Conservation (phyloP, 495 filamentous ascomycete species). For the Trichoderma orchidacearum region DNA sequence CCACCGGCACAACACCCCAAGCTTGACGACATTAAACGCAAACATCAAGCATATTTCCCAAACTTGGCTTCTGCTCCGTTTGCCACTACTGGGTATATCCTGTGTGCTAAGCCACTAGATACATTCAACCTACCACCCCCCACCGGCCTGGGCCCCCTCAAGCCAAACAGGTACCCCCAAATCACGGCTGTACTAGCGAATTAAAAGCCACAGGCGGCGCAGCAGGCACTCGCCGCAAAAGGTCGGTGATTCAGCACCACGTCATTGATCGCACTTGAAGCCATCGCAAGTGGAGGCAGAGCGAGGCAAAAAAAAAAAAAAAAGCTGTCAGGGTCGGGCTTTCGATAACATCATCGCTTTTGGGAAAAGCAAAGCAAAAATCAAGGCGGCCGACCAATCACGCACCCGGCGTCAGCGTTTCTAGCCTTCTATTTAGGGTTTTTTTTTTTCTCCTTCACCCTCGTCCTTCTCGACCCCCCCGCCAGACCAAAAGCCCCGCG, state of each 20-base stretch:
- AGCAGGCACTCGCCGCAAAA: not conserved
- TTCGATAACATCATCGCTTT: not conserved
- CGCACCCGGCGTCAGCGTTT: not conserved
- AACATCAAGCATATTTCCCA: not conserved
- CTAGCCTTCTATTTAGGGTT: too few species aligned
- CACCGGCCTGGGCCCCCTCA: too few species aligned
- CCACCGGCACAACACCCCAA: not conserved
- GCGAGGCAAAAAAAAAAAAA: not conserved
- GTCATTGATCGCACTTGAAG: not conserved
- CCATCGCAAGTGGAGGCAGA: not conserved
- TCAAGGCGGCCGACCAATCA: not conserved
- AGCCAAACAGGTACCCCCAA: too few species aligned
- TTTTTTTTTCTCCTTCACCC: too few species aligned
- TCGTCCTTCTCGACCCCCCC: not conserved
- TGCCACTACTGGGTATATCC: not conserved
- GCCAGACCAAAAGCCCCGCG: not conserved
- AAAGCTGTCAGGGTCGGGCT: not conserved
- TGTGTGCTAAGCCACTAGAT: too few species aligned
- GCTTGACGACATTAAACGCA: not conserved
- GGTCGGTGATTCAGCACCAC: not conserved
- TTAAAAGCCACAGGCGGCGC: not conserved
- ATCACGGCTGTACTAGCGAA: not conserved
- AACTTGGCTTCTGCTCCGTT: not conserved
- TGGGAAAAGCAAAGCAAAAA: not conserved
- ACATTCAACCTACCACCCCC: too few species aligned